phyloP scores from a whole-genome alignment of 768 basidiomycete genomes.

The Leucocoprinus birnbaumii region DNA sequence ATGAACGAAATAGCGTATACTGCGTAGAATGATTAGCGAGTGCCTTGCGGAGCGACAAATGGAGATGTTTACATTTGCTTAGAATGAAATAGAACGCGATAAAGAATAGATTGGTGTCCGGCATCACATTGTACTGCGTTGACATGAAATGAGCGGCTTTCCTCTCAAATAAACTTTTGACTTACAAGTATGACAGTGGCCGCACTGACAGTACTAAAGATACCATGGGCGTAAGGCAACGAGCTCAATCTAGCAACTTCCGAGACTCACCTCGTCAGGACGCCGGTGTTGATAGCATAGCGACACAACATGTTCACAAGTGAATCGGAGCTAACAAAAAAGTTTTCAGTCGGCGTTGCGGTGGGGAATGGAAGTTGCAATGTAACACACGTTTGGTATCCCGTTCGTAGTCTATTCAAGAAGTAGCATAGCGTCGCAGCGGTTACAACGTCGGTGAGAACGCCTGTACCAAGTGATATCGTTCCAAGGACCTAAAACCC shows the following conservation, averaged over 20 bases:
- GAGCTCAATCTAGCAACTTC: not conserved
- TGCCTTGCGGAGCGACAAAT: not conserved
- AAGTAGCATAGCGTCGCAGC: conserved; percentile 57
- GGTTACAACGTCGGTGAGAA: conserved; percentile 56
- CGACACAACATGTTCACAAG: conserved; percentile 53
- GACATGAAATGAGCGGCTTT: conserved; percentile 2
- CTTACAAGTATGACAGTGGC: conserved; percentile 56
- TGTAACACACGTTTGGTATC: conserved; percentile 41
- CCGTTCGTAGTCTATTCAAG: conserved; percentile 54
- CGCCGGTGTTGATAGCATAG: conserved; percentile 68
- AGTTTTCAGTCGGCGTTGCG: not conserved
- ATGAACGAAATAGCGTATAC: conserved; percentile 66
- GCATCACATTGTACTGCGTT: conserved; percentile 53
- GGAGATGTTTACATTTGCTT: conserved; percentile 56
- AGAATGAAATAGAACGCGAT: conserved; percentile 60
- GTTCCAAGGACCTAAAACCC: conserved; percentile 44
- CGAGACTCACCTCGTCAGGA: conserved; percentile 49
- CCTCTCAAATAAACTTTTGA: not conserved
- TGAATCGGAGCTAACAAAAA: conserved; percentile 46
- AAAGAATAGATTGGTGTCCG: conserved; percentile 56
- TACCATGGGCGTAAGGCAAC: conserved; percentile 5
- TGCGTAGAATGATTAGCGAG: conserved; percentile 18
- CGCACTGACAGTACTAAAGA: conserved; percentile 38
- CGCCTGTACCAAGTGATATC: conserved; percentile 49
- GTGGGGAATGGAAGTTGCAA: not conserved